Evolutionary conservation across 2,329 filamentous ascomycete genomes (phyloP), one percentile per base, ranked within the genome.

Genomic region (Hypoxylon sp.): DNA sequence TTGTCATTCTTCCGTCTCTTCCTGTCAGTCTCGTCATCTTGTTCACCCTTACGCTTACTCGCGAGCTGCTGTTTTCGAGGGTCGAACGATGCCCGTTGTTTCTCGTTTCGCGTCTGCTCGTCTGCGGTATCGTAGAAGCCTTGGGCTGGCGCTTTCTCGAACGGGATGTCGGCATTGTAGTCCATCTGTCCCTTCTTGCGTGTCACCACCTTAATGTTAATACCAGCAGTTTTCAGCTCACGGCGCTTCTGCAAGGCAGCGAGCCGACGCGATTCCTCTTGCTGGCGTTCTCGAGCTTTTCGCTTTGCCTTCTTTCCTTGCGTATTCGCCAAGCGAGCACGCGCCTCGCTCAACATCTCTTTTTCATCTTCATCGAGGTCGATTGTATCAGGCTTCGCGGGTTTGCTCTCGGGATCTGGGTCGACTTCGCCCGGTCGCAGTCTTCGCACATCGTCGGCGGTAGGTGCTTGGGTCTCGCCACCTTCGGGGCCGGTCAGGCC

Each of bases 361-460:
- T 99, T 98, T 81, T 99, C 96, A 78, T 99, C 96, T 79, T 99
- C 96, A 78, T 99, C 96, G 75, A 99, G 89, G 81, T 99, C 96
- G 78, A 99, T 96, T 5, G 96, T 98, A 80, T 99, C 96, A 42
- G 96, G 96, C 67, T 94, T 88, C 37, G 96, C 96, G 61, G 96
- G 96, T 80, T 98, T 98, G 74, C 92, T 96, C 81, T 99, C 96
- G 8, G 96, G 94, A 76, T 98, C 95, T n/a, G 95, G 94, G 75
- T 99, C 96, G 68, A 98, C 88, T 82, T 99, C 96, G 73, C 96
- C 96, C 5, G 96, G 95, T 73, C 93, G 90, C 79, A 99, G 81
- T 73, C 90, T 90, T 77, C 96, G 88, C 59, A 98, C 94, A 82
- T 98, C 94, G 75, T 98, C 95, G 67, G 95, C 96, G 72, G 90